Percentiles rank a stretch among this genome's conserved stretches.
Conservation (phyloP, 768 basidiomycete genomes). For the Holtermanniella nyarrowii region DNA sequence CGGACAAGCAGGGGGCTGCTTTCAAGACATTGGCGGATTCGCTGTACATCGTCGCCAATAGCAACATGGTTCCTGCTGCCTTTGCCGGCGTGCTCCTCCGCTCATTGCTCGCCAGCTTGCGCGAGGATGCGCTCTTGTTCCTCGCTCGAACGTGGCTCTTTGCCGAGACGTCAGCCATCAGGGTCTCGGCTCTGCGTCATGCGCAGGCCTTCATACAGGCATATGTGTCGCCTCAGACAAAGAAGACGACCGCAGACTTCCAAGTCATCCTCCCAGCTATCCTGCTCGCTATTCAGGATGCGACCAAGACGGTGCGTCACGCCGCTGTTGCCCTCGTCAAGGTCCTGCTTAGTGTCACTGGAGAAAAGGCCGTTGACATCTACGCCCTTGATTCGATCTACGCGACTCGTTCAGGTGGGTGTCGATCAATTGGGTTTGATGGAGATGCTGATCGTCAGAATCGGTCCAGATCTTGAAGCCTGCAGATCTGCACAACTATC, state of each 20-base stretch:
- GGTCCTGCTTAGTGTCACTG: slow-evolving; percentile 6
- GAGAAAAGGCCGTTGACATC: slow-evolving; percentile 15
- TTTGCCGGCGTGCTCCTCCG: slow-evolving; percentile 55
- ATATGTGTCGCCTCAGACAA: slow-evolving; percentile 48
- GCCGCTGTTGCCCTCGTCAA: slow-evolving; percentile 33
- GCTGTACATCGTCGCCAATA: slow-evolving; percentile 60
- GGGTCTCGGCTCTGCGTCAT: slow-evolving; percentile 59
- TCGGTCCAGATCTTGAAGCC: slow-evolving; percentile 27
- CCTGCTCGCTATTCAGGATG: slow-evolving; percentile 25
- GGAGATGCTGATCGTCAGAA: slow-evolving; percentile 3
- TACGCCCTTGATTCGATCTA: slow-evolving; percentile 41
- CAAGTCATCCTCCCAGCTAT: slow-evolving; percentile 41
- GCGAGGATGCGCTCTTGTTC: slow-evolving; percentile 65
- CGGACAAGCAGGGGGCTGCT: slow-evolving; percentile 12
- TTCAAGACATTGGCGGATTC: slow-evolving; percentile 56
- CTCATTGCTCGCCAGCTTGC: slow-evolving; percentile 57
- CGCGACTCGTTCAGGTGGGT: slow-evolving; percentile 29
- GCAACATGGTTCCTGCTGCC: slow-evolving; percentile 46
- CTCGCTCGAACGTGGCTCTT: slow-evolving; percentile 59
- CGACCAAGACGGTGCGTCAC: slow-evolving; percentile 30
- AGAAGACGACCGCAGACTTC: slow-evolving; percentile 43
- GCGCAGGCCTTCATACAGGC: slow-evolving; percentile 71
- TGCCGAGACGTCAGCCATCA: slow-evolving; percentile 27
- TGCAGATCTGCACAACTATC: slow-evolving; percentile 47
- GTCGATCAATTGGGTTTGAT: no score